Evolutionary conservation across 805 yeast species (phyloP).

Genomic region (Hanseniaspora guilliermondii): DNA sequence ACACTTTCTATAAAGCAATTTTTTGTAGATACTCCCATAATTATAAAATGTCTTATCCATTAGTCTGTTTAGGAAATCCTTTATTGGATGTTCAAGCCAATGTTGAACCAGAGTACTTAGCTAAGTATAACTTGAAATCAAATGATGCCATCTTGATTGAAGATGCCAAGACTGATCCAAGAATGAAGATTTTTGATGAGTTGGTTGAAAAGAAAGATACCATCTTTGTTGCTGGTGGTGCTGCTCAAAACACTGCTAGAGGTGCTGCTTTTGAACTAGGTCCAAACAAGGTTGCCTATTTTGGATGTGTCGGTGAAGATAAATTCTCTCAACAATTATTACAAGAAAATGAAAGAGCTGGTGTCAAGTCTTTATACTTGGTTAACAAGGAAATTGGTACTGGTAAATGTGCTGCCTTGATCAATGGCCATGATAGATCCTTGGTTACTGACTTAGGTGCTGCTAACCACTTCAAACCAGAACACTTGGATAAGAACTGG

Average conservation of each 20-base stretch:
- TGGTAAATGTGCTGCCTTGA: slow-evolving; percentile 96
- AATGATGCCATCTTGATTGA: slow-evolving; percentile 78
- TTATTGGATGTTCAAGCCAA: slow-evolving; percentile 75
- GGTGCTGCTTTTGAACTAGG: slow-evolving; percentile 94
- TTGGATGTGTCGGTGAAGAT: slow-evolving; percentile 94
- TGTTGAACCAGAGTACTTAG: slow-evolving; percentile 54
- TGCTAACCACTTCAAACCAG: slow-evolving; percentile 89
- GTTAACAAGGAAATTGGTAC: slow-evolving; percentile 67
- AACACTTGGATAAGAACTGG: slow-evolving; percentile 85
- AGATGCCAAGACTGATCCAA: slow-evolving; percentile 53
- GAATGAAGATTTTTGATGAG: slow-evolving; percentile 76
- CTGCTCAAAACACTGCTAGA: slow-evolving; percentile 97
- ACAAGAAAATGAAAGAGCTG: slow-evolving; percentile 77
- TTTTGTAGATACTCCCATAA: slow-evolving; percentile 17
- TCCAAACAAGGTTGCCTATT: slow-evolving; percentile 68
- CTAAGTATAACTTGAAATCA: slow-evolving; percentile 71
- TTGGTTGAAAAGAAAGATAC: slow-evolving; percentile 48
- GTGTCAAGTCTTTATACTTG: slow-evolving; percentile 77
- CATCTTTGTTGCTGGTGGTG: slow-evolving; percentile 90
- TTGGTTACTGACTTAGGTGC: slow-evolving; percentile 94
- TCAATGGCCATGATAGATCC: slow-evolving; percentile 79
- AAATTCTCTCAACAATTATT: slow-evolving; percentile 66
- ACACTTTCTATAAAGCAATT: background rate
- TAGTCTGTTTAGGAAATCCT: slow-evolving; percentile 87
- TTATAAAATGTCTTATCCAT: slow-evolving; percentile 17